These are phyloP conservation scores for Eimeria necatrix DNA, from an alignment of 169 alveolate genomes.

Conservation along the genomic window DNA sequence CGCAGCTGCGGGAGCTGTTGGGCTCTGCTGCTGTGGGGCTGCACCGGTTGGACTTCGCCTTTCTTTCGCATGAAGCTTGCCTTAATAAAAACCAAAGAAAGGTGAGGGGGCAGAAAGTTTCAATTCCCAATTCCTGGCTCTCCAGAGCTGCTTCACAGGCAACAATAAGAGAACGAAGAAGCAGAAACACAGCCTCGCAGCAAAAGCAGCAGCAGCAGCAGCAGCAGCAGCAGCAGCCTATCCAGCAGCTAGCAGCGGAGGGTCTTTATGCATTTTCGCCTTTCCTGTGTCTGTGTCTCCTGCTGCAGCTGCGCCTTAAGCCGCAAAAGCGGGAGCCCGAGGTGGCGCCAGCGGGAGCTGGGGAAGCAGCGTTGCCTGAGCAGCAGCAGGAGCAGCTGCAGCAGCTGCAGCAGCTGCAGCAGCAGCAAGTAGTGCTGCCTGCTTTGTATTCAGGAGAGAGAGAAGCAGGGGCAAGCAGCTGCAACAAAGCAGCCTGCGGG, in stretches of 20 bases:
- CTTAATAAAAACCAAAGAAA: constrained; percentile 16
- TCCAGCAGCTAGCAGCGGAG: too few relatives aligned
- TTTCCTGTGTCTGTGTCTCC: not conserved
- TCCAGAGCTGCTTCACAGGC: too few relatives aligned
- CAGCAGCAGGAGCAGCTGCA: constrained; percentile 38
- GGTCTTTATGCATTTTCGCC: not conserved
- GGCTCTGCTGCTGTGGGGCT: constrained; percentile 7
- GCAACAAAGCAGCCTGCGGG: not conserved
- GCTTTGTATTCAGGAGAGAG: not conserved
- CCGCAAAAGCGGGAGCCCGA: constrained; percentile 51
- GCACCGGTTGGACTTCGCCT: constrained; percentile 40
- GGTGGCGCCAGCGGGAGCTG: not conserved
- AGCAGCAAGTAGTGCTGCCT: constrained; percentile 30
- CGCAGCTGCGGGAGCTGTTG: constrained; percentile 51
- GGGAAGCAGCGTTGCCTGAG: not conserved
- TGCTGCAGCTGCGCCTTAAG: constrained; percentile 67
- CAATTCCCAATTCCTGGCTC: too few relatives aligned
- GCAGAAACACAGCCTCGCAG: not conserved
- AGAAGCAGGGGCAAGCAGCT: not conserved
- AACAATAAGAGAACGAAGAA: not conserved
- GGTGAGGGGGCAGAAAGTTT: constrained; percentile 16
- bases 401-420: constrained; percentile 19
- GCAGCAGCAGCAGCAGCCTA: not conserved
- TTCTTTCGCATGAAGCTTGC: constrained; percentile 60
- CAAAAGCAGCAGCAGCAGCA: not conserved